Conservation (phyloP, 805 yeast species). For the Hermanozyma aechmeae region DNA sequence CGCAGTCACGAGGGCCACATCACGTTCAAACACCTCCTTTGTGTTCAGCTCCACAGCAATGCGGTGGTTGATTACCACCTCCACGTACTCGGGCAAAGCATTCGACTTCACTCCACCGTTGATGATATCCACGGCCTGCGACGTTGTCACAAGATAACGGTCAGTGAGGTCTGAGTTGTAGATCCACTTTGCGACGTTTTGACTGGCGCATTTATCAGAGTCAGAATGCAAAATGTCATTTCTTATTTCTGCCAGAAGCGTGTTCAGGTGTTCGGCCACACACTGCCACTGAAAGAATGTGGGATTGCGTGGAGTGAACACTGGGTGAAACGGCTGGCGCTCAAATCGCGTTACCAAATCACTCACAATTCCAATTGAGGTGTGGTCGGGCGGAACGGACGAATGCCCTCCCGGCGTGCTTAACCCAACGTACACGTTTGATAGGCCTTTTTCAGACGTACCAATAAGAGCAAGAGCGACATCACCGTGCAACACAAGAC, state of each 20-base stretch:
- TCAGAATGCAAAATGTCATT: conserved; percentile 28
- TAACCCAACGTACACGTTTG: too few species aligned
- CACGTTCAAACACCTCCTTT: conserved; percentile 29
- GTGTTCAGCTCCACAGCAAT: conserved; percentile 48
- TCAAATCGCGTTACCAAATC: too few species aligned
- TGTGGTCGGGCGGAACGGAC: too few species aligned
- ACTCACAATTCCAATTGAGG: too few species aligned
- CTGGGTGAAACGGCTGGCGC: conserved; percentile 40
- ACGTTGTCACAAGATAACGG: conserved; percentile 41
- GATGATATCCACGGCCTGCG: conserved; percentile 61
- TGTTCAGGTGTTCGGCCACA: conserved; percentile 46
- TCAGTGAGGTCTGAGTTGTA: conserved; percentile 4
- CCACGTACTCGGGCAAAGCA: conserved; percentile 62
- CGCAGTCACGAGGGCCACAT: conserved; percentile 22
- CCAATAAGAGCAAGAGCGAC: conserved; percentile 13
- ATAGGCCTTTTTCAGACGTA: too few species aligned
- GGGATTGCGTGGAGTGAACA: conserved; percentile 50
- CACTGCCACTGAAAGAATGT: conserved; percentile 50
- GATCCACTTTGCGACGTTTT: conserved; percentile 23
- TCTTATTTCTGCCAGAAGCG: conserved; percentile 19
- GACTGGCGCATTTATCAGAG: conserved; percentile 22
- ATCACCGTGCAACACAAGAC: conserved; percentile 13
- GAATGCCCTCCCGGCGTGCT: too few species aligned
- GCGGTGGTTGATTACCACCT: conserved; percentile 53
- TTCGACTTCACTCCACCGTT: conserved; percentile 69